Evolutionary conservation across 768 basidiomycete species (phyloP), one percentile per base, ranked within the genome.

Genomic region (Paxillus rubicundulus): DNA sequence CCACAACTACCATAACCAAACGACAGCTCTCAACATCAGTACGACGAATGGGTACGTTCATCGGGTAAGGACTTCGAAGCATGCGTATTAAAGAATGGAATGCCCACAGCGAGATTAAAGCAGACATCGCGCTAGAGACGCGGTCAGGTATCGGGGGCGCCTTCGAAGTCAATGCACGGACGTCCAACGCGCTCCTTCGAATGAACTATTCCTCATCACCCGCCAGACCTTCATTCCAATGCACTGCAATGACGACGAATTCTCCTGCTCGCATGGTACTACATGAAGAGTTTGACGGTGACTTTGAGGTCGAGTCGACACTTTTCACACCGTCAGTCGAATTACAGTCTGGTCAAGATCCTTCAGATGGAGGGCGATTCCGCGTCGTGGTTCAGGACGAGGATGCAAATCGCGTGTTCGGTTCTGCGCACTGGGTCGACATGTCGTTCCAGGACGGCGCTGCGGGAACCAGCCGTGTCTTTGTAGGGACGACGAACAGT

Each of bases 31-130:
- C 47, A 47, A 40, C 16, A 57, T 77, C 49, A 53, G 45, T 20
- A 78, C 77, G 10, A 72, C 47, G 43, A 79, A 80, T 53, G 68
- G 65, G 77, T 76, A 53, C 40, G 71, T 62, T 13, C 27, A 14
- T 20, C 5, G 20, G 10, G 1, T 13, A 10, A 16, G 6, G 7
- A 24, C 21, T 14, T 12, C 21, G 8, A 4, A 13, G 27, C 10
- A 21, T 10, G 7, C 16, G 1, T 9, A 20, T 14, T 16, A 43
- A 5, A 13, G 9, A 47, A 20, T 33, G 13, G 10, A 16, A 21
- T 16, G 20, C n/a, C 42, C 36, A 14, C 44, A 68, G 50, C 3
- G 50, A 47, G 4, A 58, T 70, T 45, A 28, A 56, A 24, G 42
- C 62, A 6, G 33, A 42, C 34, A 50, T 68, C 43, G 38, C 43